Evolutionary conservation across 2,329 filamentous ascomycete species (phyloP), one percentile per base, ranked within the genome.

Genomic region (Harringtonia lauricola): DNA sequence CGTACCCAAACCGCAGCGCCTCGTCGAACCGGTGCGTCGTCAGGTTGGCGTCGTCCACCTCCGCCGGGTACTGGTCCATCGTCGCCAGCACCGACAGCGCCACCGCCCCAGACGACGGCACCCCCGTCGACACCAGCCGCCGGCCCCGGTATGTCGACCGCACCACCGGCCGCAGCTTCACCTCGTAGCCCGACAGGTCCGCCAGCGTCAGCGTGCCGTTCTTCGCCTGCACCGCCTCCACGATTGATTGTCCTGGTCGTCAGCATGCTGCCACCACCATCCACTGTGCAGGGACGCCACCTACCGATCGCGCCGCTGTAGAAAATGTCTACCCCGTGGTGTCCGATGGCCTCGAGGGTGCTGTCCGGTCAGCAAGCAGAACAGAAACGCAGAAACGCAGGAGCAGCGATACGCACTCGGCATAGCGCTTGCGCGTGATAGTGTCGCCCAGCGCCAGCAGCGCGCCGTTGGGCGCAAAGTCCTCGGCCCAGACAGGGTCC

Each of bases 1-100:
- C 88, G 58, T 95, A 96, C 3, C 78, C 88, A 59, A 94, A 96
- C 19, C 87, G 76, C 66, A 95, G 86, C 13, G 88, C 83, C 67
- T 96, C 92, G 55, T 87, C 79, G 51, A 95, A 73, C 14, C 85
- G 77, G 62, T 96, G 92, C 1, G 81, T 82, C 31, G 81, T 86
- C 1, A 94, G 64, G 52, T 86, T 81, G 18, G 61, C 60, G 36
- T 74, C 64, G 18, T 15, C 26, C 47, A 77, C 79, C 22, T 79
- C 66, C 31, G 65, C 60, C 4, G 70, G 64, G 59, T 84, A 95
- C 17, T 85, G 83, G 59, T 90, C 82, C 61, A 95, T 73, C 28
- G 81, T 87, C 57, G 94, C 95, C 55, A 96, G 68, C 3, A 82
- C 79, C 44, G 76, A 79, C 53, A 94, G 67, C 5, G 78, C 79